These are phyloP conservation scores for Macrolepiota albuminosa DNA, from an alignment of 768 basidiomycete species.

Conservation along the genomic window DNA sequence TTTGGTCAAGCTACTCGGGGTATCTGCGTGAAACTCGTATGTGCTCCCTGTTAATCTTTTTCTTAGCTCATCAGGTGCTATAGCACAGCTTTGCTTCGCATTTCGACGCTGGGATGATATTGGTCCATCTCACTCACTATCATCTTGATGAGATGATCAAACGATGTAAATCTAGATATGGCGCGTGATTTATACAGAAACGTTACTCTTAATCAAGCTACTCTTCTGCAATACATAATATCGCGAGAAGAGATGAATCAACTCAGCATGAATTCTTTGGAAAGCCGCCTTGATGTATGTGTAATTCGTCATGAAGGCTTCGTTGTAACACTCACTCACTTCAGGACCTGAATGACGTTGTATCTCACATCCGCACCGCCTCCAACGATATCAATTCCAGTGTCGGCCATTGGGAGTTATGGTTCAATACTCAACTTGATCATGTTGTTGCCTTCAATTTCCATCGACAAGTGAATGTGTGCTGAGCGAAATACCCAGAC, in stretches of 20 bases:
- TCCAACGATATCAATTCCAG: background rate
- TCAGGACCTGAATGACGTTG: conserved; percentile 13
- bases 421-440: background rate
- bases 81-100: conserved; percentile 74
- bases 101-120: conserved; percentile 74
- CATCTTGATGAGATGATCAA: conserved; percentile 1
- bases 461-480: background rate
- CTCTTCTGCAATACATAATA: conserved; percentile 41
- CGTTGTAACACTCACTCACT: background rate
- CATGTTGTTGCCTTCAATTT: background rate
- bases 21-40: conserved; percentile 75
- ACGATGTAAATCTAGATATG: conserved; percentile 34
- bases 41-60: conserved; percentile 24
- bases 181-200: conserved; percentile 68
- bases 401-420: background rate
- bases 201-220: conserved; percentile 52
- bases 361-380: conserved; percentile 7
- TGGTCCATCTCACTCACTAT: conserved; percentile 33
- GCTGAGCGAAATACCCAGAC: conserved; percentile 3
- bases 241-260: conserved; percentile 36
- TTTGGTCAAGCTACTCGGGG: conserved; percentile 84
- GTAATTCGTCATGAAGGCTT: background rate
- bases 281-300: conserved; percentile 22
- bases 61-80: background rate
- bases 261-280: conserved; percentile 25